phyloP scores from a whole-genome alignment of 2,329 filamentous ascomycete species.

The Esteya vermicola region DNA sequence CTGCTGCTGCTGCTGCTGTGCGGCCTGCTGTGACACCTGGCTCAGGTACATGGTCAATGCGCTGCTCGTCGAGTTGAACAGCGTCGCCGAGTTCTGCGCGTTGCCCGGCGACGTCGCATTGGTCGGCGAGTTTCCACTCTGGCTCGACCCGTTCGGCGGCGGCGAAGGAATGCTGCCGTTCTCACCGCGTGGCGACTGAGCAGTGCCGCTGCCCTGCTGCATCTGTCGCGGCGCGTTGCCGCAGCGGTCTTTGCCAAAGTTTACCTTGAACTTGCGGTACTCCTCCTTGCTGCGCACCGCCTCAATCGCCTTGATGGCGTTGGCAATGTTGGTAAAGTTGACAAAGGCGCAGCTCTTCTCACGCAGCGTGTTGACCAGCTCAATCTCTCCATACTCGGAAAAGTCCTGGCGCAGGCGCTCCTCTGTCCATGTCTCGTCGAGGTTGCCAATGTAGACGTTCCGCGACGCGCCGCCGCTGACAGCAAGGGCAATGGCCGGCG shows the following conservation, averaged over 20 bases:
- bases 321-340: conserved; percentile 99
- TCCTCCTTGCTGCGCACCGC: conserved; percentile 88
- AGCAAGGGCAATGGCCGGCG: conserved; percentile 86
- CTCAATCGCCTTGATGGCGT: conserved; percentile 98
- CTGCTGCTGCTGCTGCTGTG: conserved; percentile 61
- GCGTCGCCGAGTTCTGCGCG: conserved; percentile 41
- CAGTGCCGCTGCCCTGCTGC: conserved; percentile 24
- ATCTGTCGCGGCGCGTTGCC: conserved; percentile 90
- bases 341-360: conserved; percentile 99
- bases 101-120: conserved; percentile 22
- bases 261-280: conserved; percentile 98
- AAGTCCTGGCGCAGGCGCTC: conserved; percentile 93
- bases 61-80: conserved; percentile 75
- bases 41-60: conserved; percentile 87
- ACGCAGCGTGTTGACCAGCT: conserved; percentile 87
- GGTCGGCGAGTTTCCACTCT: conserved; percentile 42
- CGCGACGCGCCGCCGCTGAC: conserved; percentile 95
- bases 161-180: conserved; percentile 45
- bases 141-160: conserved; percentile 42
- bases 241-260: conserved; percentile 97
- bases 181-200: conserved; percentile 53
- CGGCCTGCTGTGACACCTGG: conserved; percentile 60
- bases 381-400: conserved; percentile 93
- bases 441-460: conserved; percentile 95
- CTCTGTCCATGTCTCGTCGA: conserved; percentile 95